These are phyloP conservation scores for Kondoa subrosea DNA, from an alignment of 768 basidiomycete genomes.

Conservation along the genomic window DNA sequence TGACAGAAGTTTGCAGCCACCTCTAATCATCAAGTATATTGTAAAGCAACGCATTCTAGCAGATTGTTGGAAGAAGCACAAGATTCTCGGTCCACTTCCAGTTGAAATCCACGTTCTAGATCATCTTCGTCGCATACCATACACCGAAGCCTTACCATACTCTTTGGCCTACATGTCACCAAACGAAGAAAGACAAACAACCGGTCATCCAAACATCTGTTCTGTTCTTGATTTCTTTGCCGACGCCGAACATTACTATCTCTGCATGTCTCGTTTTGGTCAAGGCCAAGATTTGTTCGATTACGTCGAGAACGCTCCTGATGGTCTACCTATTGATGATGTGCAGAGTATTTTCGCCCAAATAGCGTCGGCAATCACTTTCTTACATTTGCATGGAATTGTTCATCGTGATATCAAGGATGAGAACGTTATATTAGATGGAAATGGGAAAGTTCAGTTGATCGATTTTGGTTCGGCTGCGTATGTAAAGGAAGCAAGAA, in stretches of 20 bases:
- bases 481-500: slow-evolving; percentile 35
- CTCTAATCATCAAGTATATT: slow-evolving; percentile 88
- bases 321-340: slow-evolving; percentile 57
- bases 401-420: slow-evolving; percentile 98
- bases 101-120: slow-evolving; percentile 73
- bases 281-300: slow-evolving; percentile 71
- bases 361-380: slow-evolving; percentile 67
- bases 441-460: slow-evolving; percentile 64
- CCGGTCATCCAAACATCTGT: slow-evolving; percentile 85
- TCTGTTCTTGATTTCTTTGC: slow-evolving; percentile 92
- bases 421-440: slow-evolving; percentile 43
- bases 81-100: slow-evolving; percentile 83
- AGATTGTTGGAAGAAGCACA: slow-evolving; percentile 98
- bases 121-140: slow-evolving; percentile 20
- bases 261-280: slow-evolving; percentile 50
- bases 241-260: slow-evolving; percentile 86
- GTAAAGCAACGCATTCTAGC: slow-evolving; percentile 96
- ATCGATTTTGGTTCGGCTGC: slow-evolving; percentile 83
- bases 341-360: slow-evolving; percentile 78
- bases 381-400: slow-evolving; percentile 80
- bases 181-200: neutral
- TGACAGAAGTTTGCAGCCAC: slow-evolving; percentile 42
- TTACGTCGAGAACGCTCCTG: slow-evolving; percentile 72
- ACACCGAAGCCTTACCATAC: neutral
- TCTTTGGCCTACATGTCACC: neutral